Conservation (phyloP, 306 rosid genomes). For the Spatholobus suberectus region DNA sequence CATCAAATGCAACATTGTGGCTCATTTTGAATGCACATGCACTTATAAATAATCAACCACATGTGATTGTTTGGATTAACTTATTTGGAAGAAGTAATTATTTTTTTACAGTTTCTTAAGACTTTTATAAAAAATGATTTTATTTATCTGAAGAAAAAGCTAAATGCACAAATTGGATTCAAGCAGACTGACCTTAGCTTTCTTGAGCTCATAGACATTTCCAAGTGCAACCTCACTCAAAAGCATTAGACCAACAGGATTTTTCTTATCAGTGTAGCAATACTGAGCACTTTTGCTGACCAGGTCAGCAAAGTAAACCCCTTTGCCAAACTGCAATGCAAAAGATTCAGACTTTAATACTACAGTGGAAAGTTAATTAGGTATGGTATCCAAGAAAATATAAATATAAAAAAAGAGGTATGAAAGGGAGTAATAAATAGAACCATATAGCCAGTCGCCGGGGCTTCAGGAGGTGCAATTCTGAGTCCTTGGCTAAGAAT, state of each 20-base stretch:
- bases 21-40: constrained; percentile 14
- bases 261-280: constrained; percentile 93
- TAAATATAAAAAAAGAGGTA: constrained; percentile 14
- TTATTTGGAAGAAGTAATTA: background rate
- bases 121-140: background rate
- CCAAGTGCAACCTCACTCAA: constrained; percentile 96
- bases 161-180: constrained; percentile 31
- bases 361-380: constrained; percentile 12
- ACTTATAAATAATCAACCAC: constrained; percentile 20
- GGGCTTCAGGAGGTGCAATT: constrained; percentile 99
- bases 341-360: constrained; percentile 40
- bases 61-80: background rate
- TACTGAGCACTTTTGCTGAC: constrained; percentile 99
- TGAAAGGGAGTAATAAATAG: constrained; percentile 21
- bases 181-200: constrained; percentile 70
- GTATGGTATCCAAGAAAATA: background rate
- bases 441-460: constrained; percentile 98
- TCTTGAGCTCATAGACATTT: constrained; percentile 80
- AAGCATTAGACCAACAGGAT: constrained; percentile 87
- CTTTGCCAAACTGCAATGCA: constrained; percentile 89
- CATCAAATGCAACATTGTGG: constrained; percentile 22
- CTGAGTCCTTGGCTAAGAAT: constrained; percentile 96
- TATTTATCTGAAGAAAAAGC: background rate
- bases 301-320: constrained; percentile 91
- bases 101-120: background rate